A percentile compares a stretch with the other conserved stretches of the same genome.
Evolutionary conservation across 2,329 filamentous ascomycete species (phyloP).

Genomic region (Cladosporium halotolerans): DNA sequence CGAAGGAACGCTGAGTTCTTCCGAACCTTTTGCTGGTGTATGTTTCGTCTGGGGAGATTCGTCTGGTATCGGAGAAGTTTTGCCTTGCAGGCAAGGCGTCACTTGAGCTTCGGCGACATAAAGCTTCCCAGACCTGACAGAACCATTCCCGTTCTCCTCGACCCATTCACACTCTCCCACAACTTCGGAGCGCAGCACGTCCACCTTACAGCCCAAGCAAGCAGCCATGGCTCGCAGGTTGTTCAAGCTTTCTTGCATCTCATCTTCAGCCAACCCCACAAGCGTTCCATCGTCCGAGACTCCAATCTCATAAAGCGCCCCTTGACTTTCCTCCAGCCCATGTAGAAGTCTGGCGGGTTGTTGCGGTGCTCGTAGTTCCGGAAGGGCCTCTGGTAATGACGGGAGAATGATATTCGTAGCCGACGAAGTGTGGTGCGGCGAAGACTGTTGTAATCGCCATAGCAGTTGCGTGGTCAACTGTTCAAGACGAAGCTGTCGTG

Average conservation of each 20-base stretch:
- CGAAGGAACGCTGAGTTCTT: not conserved
- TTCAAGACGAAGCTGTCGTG: slow-evolving; percentile 75
- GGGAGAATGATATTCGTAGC: slow-evolving; percentile 70
- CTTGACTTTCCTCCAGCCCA: slow-evolving; percentile 85
- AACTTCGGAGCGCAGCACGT: slow-evolving; percentile 71
- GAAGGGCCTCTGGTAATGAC: slow-evolving; percentile 60
- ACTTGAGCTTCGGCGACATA: slow-evolving; percentile 89
- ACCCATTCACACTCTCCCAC: slow-evolving; percentile 80
- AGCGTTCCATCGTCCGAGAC: slow-evolving; percentile 91
- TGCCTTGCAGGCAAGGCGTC: slow-evolving; percentile 53
- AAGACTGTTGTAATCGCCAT: slow-evolving; percentile 93
- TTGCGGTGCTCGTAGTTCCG: slow-evolving; percentile 52
- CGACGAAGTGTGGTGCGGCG: slow-evolving; percentile 78
- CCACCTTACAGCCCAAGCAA: slow-evolving; percentile 78
- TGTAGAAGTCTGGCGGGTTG: slow-evolving; percentile 54
- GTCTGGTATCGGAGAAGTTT: slow-evolving; percentile 11
- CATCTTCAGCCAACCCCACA: slow-evolving; percentile 79
- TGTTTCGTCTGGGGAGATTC: not conserved
- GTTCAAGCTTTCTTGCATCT: slow-evolving; percentile 82
- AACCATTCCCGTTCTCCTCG: slow-evolving; percentile 34
- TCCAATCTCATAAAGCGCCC: slow-evolving; percentile 92
- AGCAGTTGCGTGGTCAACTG: slow-evolving; percentile 91
- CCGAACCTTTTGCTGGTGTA: not conserved
- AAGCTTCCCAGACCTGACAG: slow-evolving; percentile 47
- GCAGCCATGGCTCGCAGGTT: slow-evolving; percentile 88